Evolutionary conservation across 352 stramenopile genomes (phyloP).

Genomic region (Globisporangium barbulae): DNA sequence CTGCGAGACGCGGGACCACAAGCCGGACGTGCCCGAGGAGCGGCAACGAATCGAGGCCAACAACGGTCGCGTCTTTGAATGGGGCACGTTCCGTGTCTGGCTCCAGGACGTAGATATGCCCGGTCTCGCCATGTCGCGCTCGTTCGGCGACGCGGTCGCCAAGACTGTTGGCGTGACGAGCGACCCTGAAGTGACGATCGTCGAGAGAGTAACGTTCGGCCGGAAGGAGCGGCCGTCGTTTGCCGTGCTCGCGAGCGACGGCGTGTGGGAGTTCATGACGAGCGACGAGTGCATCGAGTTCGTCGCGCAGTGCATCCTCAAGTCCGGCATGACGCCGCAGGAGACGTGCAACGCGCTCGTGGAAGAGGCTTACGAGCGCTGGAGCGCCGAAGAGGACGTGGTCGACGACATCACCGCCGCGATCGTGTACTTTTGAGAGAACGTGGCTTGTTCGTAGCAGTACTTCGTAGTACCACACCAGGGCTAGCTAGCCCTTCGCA

Average conservation of each 20-base stretch:
- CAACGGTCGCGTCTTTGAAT: conserved; percentile 83
- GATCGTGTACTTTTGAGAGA: conserved; percentile 60
- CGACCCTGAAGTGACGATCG: conserved; percentile 54
- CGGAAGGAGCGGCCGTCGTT: conserved; percentile 35
- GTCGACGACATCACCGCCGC: conserved; percentile 79
- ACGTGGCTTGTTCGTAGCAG: background rate
- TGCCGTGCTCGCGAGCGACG: conserved; percentile 73
- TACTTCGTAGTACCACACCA: background rate
- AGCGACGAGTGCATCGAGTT: conserved; percentile 69
- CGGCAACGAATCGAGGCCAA: conserved; percentile 57
- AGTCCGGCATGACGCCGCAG: conserved; percentile 50
- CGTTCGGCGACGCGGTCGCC: conserved; percentile 74
- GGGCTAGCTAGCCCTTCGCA: background rate
- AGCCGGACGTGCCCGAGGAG: conserved; percentile 69
- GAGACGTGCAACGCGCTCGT: conserved; percentile 63
- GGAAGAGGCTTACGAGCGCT: conserved; percentile 65
- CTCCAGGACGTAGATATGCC: conserved; percentile 84
- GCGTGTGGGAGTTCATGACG: conserved; percentile 84
- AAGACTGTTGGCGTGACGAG: conserved; percentile 76
- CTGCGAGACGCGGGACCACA: conserved; percentile 76
- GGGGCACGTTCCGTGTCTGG: conserved; percentile 76
- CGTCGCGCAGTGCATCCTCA: conserved; percentile 45
- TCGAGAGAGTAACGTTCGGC: conserved; percentile 36
- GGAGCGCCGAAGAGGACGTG: conserved; percentile 77
- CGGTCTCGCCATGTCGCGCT: conserved; percentile 81